Percentiles rank a stretch among this genome's conserved stretches.
phyloP scores from a whole-genome alignment of 768 basidiomycete genomes.

The Termitomyces sp. region DNA sequence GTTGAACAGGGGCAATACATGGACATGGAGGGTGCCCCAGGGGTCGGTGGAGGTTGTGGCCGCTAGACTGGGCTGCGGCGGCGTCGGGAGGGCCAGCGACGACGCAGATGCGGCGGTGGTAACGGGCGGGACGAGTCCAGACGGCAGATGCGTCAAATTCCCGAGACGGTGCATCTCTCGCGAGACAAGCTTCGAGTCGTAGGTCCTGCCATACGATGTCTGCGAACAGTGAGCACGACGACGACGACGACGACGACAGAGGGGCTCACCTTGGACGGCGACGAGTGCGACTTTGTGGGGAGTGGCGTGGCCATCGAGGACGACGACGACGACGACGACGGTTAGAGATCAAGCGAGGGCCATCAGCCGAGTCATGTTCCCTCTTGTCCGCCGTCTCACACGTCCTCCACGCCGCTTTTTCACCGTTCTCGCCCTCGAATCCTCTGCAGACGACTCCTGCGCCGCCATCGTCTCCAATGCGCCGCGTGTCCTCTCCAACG shows the following conservation, averaged over 20 bases:
- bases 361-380: background rate
- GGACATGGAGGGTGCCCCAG: slow-evolving; percentile 82
- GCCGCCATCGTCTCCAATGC: slow-evolving; percentile 79
- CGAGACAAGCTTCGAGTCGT: slow-evolving; percentile 76
- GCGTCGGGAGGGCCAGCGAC: slow-evolving; percentile 38
- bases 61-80: slow-evolving; percentile 36
- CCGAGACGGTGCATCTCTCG: slow-evolving; percentile 86
- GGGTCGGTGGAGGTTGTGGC: slow-evolving; percentile 57
- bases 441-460: slow-evolving; percentile 93
- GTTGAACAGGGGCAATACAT: slow-evolving; percentile 89
- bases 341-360: slow-evolving; percentile 9
- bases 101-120: slow-evolving; percentile 49
- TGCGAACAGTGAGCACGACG: slow-evolving; percentile 10
- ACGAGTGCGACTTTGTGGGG: slow-evolving; percentile 39
- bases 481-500: slow-evolving; percentile 72
- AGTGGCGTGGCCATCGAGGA: slow-evolving; percentile 34
- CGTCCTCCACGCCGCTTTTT: slow-evolving; percentile 28
- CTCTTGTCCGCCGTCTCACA: background rate
- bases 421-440: slow-evolving; percentile 76
- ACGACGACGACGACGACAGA: background rate
- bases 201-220: slow-evolving; percentile 66
- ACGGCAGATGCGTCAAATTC: slow-evolving; percentile 50
- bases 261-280: slow-evolving; percentile 44
- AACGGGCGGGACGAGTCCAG: slow-evolving; percentile 49
- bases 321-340: slow-evolving; percentile 17